These are phyloP conservation scores for Iris macrosiphon DNA, from an alignment of 106 monocot species.

Conservation along the genomic window DNA sequence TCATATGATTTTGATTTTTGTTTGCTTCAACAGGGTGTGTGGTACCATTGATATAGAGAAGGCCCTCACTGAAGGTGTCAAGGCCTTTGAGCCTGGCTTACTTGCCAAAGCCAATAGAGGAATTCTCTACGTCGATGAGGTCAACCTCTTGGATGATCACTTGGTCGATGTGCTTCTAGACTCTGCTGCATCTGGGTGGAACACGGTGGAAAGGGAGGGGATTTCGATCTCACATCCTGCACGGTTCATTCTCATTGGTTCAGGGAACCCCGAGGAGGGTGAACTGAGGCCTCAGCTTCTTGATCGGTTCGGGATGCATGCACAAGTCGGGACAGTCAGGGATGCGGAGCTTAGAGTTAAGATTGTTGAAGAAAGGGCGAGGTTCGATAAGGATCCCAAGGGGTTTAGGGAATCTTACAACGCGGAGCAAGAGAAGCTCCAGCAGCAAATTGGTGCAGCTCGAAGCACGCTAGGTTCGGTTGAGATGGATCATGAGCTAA, in stretches of 20 bases:
- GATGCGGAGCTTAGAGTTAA: conserved; percentile 96
- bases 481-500: conserved; percentile 74
- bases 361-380: conserved; percentile 91
- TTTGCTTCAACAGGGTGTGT: conserved; percentile 47
- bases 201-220: conserved; percentile 97
- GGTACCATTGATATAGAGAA: conserved; percentile 99
- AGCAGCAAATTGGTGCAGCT: conserved; percentile 68
- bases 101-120: conserved; percentile 98
- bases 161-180: conserved; percentile 93
- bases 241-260: conserved; percentile 94
- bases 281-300: conserved; percentile 97
- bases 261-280: conserved; percentile 97
- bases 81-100: conserved; percentile 96
- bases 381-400: conserved; percentile 80
- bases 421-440: conserved; percentile 84
- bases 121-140: conserved; percentile 96
- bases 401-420: conserved; percentile 69
- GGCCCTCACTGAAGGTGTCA: conserved; percentile 95
- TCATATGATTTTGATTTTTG: too few relatives aligned
- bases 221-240: conserved; percentile 99
- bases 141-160: conserved; percentile 97
- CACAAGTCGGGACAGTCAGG: conserved; percentile 92
- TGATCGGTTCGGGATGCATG: conserved; percentile 97
- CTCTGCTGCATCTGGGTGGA: conserved; percentile 98
- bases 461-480: conserved; percentile 49